Conservation (phyloP, 1,284 basidiomycete genomes). For the Coniophora puteana region DNA sequence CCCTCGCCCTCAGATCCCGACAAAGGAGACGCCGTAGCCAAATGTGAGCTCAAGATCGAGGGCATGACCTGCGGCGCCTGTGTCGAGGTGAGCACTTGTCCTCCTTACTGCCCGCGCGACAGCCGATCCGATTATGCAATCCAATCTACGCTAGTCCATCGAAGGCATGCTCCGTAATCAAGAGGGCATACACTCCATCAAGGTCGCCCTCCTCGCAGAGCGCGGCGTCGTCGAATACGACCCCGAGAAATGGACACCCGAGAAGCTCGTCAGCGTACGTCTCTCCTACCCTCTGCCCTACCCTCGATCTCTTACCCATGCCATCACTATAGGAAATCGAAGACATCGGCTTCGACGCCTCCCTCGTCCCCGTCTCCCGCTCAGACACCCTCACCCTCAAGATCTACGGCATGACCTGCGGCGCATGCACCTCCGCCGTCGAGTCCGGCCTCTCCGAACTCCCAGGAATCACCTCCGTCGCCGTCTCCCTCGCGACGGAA, state of each 20-base stretch:
- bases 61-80: constrained; percentile 93
- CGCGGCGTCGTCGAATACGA: constrained; percentile 91
- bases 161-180: constrained; percentile 87
- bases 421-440: constrained; percentile 77
- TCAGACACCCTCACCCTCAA: constrained; percentile 70
- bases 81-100: constrained; percentile 69
- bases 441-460: constrained; percentile 67
- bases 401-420: constrained; percentile 91
- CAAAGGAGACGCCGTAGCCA: constrained; percentile 26
- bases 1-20: no score
- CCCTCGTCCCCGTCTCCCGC: constrained; percentile 59
- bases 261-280: constrained; percentile 74
- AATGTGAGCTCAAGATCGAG: constrained; percentile 75
- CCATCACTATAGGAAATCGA: constrained; percentile 68
- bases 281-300: neutral
- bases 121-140: constrained; percentile 7
- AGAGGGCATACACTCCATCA: constrained; percentile 82
- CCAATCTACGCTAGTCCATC: constrained; percentile 65
- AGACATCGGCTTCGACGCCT: constrained; percentile 91
- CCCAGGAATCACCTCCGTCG: constrained; percentile 73
- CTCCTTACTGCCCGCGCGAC: no score
- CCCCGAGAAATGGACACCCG: constrained; percentile 73
- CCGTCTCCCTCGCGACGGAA: constrained; percentile 73
- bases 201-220: constrained; percentile 93
- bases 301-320: constrained; percentile 5